Base-by-base conservation (phyloP, 139 green algal species). In the Parachlorella kessleri region DNA sequence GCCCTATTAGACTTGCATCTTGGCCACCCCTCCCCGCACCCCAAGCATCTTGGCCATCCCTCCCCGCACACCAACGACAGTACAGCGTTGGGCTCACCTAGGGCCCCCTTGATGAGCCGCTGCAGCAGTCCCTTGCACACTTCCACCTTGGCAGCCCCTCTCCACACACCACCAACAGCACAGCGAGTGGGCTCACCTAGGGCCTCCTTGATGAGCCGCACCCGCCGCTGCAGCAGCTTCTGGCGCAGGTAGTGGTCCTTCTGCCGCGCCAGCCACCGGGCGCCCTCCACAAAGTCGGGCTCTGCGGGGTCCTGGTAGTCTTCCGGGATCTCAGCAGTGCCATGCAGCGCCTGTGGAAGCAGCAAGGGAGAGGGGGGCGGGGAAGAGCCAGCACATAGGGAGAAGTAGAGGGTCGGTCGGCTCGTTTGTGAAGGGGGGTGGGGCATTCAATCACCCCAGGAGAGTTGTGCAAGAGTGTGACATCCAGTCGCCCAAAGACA, bases 161-260 rank as follows among this genome's bases (percentile, higher is more conserved):
- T n/a, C n/a, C n/a, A n/a, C n/a, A n/a, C n/a, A n/a, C n/a, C n/a
- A n/a, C n/a, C n/a, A n/a, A n/a, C n/a, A n/a, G n/a, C n/a, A n/a
- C n/a, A n/a, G n/a, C n/a, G n/a, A n/a, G n/a, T n/a, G n/a, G n/a
- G 26, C 81, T 69, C 75, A 85, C 81, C 75, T 7, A 85, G 75
- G 39, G 77, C 55, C 35, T 82, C 69, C 36, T 80, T 75, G 6
- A 85, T 48, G 24, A 85, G 41, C 36, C 55, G 40, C 53, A 82
- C 67, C 0, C 75, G 68, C 40, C 75, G 39, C 39, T 74, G 69
- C 26, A 53, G 55, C 41, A 85, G 81, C 81, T 82, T 85, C 66
- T 81, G 66, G 36, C 74, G 74, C 26, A n/a, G 36, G 63, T 78
- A 85, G 30, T 79, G 81, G 40, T 82, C 74, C 40, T 37, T 59